These are phyloP conservation scores for Cladophialophora yegresii DNA, from an alignment of 2,329 filamentous ascomycete genomes.

Conservation along the genomic window DNA sequence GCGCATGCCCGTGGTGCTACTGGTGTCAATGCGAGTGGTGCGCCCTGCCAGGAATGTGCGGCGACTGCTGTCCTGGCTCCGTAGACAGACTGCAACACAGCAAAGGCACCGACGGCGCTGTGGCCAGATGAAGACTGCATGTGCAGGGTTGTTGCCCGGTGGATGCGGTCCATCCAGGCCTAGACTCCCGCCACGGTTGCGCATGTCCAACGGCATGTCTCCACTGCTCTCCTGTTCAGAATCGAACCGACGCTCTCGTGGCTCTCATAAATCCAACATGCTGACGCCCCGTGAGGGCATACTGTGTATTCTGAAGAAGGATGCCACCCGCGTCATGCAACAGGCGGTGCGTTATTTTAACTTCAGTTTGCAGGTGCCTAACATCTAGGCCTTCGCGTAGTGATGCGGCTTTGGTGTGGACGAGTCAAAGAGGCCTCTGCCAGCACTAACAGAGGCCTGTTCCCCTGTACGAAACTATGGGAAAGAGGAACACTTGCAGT, in stretches of 20 bases:
- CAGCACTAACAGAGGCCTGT: background rate
- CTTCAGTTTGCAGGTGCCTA: background rate
- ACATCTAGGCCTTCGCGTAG: background rate
- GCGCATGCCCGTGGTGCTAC: background rate
- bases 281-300: slow-evolving; percentile 4
- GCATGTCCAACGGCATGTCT: slow-evolving; percentile 13
- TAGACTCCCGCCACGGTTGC: slow-evolving; percentile 3
- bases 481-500: background rate
- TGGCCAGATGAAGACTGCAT: background rate
- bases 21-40: background rate
- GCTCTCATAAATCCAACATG: background rate
- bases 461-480: background rate
- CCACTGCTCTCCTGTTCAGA: slow-evolving; percentile 9
- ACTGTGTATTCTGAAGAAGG: background rate
- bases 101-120: background rate
- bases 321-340: slow-evolving; percentile 15
- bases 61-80: background rate
- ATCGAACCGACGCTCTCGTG: background rate
- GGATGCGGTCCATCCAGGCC: slow-evolving; percentile 14
- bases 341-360: background rate
- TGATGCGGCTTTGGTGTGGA: background rate
- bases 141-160: background rate
- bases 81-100: background rate
- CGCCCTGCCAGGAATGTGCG: background rate
- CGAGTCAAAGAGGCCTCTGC: background rate